Percentiles rank a stretch among this genome's conserved stretches.
Evolutionary conservation across 495 filamentous ascomycete species (phyloP).

Genomic region (Cercophora samala): DNA sequence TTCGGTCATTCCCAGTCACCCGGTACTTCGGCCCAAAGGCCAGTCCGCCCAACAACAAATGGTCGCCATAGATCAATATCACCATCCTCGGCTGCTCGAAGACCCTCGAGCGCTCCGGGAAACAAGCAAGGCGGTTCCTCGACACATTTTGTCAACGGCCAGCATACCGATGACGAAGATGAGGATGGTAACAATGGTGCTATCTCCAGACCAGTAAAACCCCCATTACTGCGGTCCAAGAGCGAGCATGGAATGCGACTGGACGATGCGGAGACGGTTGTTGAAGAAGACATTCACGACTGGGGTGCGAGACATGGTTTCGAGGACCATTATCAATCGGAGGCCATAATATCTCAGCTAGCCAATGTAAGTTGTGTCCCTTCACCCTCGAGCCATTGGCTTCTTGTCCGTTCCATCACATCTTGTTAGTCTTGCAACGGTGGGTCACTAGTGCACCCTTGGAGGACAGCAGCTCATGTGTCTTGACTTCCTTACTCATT

Average conservation of each 20-base stretch:
- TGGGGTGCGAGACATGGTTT: constrained; percentile 63
- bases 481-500: background rate
- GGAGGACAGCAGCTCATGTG: background rate
- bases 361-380: constrained; percentile 49
- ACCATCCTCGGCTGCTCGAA: constrained; percentile 19
- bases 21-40: constrained; percentile 3
- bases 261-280: constrained; percentile 32
- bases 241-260: constrained; percentile 63
- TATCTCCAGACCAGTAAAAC: constrained; percentile 44
- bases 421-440: background rate
- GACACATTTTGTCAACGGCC: constrained; percentile 10
- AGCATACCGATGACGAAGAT: constrained; percentile 21
- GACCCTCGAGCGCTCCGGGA: constrained; percentile 35
- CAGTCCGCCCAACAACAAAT: constrained; percentile 10
- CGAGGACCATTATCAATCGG: constrained; percentile 65
- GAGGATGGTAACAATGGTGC: constrained; percentile 29
- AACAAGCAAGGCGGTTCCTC: constrained; percentile 19
- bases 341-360: constrained; percentile 58
- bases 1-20: constrained; percentile 11
- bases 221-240: constrained; percentile 62
- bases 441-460: background rate
- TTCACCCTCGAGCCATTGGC: background rate
- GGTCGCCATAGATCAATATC: constrained; percentile 18
- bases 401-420: background rate
- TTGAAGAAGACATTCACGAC: constrained; percentile 42